These are phyloP conservation scores for Nakaseomyces nivariensis DNA, from an alignment of 1,139 yeast species.

Conservation along the genomic window DNA sequence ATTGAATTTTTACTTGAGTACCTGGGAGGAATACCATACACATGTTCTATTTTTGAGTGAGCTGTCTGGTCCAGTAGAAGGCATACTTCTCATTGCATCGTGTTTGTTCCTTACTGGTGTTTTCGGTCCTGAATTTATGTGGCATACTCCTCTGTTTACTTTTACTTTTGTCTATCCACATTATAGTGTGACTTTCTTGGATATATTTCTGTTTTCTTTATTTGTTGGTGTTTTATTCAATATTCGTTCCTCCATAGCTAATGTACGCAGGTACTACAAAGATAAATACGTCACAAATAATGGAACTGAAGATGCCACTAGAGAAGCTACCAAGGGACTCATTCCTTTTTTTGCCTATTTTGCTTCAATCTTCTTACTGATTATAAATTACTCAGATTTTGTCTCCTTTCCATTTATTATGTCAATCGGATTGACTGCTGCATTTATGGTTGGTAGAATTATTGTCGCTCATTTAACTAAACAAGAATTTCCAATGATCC, in stretches of 20 bases:
- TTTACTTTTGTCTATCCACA: background rate
- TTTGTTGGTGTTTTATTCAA: slow-evolving; percentile 53
- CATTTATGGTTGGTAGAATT: slow-evolving; percentile 84
- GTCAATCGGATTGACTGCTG: slow-evolving; percentile 65
- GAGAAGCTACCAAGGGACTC: slow-evolving; percentile 49
- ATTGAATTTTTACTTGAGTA: slow-evolving; percentile 74
- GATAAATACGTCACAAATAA: slow-evolving; percentile 25
- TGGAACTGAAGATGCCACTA: slow-evolving; percentile 23
- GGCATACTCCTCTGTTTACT: slow-evolving; percentile 38
- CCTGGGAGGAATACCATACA: slow-evolving; percentile 95
- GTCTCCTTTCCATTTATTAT: slow-evolving; percentile 55
- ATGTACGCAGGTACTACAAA: slow-evolving; percentile 49
- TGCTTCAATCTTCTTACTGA: slow-evolving; percentile 39
- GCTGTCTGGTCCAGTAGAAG: slow-evolving; percentile 93
- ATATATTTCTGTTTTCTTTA: slow-evolving; percentile 18
- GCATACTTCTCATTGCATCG: slow-evolving; percentile 55
- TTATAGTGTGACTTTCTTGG: slow-evolving; percentile 18
- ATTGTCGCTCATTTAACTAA: slow-evolving; percentile 78
- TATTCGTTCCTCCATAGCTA: slow-evolving; percentile 57
- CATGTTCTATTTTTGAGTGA: slow-evolving; percentile 68
- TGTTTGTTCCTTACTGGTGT: slow-evolving; percentile 55
- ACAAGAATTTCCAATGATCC: slow-evolving; percentile 62
- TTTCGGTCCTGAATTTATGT: slow-evolving; percentile 53
- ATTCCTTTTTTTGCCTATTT: slow-evolving; percentile 64
- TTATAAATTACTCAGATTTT: slow-evolving; percentile 38